Evolutionary conservation across 768 basidiomycete species (phyloP), one percentile per base, ranked within the genome.

Genomic region (Strobilomyces echinocephalus): DNA sequence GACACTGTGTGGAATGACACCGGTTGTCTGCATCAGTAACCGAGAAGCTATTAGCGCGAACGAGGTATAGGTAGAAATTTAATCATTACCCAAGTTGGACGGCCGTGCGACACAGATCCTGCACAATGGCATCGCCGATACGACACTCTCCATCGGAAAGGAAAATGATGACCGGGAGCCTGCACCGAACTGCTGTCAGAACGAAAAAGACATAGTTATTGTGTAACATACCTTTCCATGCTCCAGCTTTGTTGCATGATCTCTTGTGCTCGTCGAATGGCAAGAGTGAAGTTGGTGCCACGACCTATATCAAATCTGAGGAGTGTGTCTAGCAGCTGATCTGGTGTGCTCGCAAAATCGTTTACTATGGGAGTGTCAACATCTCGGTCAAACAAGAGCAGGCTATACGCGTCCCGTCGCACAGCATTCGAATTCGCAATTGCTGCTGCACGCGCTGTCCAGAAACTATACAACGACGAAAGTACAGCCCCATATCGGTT

Each of bases 401-500:
- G 71, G 7, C 78, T 82, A 55, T 85, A 85, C 1, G 83, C 72
- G 54, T 84, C 84, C 30, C 74, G 66, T 24, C 79, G 74, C 0
- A 59, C 63, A 14, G 62, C 62, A 41, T 67, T 66, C 6, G 61
- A 50, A 28, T 40, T 52, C 2, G 58, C 31, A 53, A 74, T 46
- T 3, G 76, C 75, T 14, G 72, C 66, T 11, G 74, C 70, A 4
- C 83, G 74, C 0, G 84, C 75, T 14, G 67, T 55, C 83, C 83
- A 85, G 62, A 85, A 85, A 15, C 70, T 69, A 49, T 81, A 63
- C 9, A 84, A 58, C 0, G 83, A 76, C 0, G 81, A 79, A 38
- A 77, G 79, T 0, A 83, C 84, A 1, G 83, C 81, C 0, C 83
- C 83, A 16, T 83, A 72, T 30, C 83, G 68, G 55, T 85, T 78